Percentiles rank a stretch among this genome's conserved stretches.
These are phyloP conservation scores for Sclerotinia borealis DNA, from an alignment of 2,329 filamentous ascomycete genomes.

Conservation along the genomic window DNA sequence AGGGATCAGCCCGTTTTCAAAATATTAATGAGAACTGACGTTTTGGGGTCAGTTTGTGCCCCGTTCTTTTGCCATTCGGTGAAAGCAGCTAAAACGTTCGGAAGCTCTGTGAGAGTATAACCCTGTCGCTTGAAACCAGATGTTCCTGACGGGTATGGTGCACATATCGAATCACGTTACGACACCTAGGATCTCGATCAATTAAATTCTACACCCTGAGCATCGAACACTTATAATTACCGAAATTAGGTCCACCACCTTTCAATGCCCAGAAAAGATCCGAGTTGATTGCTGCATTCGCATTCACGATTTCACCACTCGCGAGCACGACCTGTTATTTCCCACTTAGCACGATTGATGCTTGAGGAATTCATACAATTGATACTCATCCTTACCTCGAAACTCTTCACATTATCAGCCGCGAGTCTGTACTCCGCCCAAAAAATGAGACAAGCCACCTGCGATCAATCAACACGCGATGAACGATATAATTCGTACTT, in stretches of 20 bases:
- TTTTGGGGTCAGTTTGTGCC: not conserved
- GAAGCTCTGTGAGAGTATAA: not conserved
- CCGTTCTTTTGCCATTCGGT: not conserved
- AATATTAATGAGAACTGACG: not conserved
- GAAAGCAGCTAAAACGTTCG: not conserved
- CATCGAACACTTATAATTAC: not conserved
- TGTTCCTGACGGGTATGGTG: not conserved
- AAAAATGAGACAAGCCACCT: not conserved
- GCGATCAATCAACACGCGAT: not conserved
- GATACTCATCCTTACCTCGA: not conserved
- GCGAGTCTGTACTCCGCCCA: not conserved
- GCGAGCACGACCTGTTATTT: not conserved
- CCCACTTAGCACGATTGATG: not conserved
- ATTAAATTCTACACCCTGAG: not conserved
- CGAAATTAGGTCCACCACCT: slow-evolving; percentile 20
- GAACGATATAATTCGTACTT: not conserved
- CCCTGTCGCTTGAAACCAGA: not conserved
- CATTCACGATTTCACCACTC: slow-evolving; percentile 24
- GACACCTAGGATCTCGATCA: not conserved
- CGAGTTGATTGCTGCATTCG: slow-evolving; percentile 38
- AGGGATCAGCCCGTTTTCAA: not conserved
- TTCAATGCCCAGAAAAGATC: slow-evolving; percentile 42
- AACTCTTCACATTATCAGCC: not conserved
- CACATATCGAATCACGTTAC: not conserved
- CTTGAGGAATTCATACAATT: not conserved